Evolutionary conservation across 1,284 basidiomycete genomes (phyloP), one percentile per base, ranked within the genome.

Genomic region (Irpex sp.): DNA sequence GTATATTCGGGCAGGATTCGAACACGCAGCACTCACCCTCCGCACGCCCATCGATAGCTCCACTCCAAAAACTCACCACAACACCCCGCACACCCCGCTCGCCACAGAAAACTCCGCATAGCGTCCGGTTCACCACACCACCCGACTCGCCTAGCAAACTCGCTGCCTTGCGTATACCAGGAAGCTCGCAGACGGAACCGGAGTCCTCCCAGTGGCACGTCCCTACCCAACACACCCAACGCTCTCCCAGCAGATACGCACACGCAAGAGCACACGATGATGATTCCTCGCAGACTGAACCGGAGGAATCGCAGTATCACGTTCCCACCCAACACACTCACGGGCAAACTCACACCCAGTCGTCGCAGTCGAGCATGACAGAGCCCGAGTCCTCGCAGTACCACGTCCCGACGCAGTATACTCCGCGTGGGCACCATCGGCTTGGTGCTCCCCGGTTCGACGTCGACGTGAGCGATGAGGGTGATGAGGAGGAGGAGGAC

Each of bases 261-360:
- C 5, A 6, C 12, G n/a, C n/a, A n/a, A n/a, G n/a, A n/a, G 2
- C 4, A 23, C 23, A 23, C 23, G 23, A 23, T 23, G 23, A 23
- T 4, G 51, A 61, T n/a, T 51, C 49, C 21, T 58, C 61, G 33
- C 57, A 59, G 51, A 63, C 58, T 2, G 49, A 63, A 23, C 58
- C 58, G 0, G 61, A 61, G 36, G 51, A 45, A 4, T 52, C 57
- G 1, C 57, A 49, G 42, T 59, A 42, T 52, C 18, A 19, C 16
- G 19, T 61, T 23, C 19, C 21, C n/a, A 36, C 61, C 9, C 39
- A 36, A 7, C 18, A 28, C 39, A n/a, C n/a, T n/a, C n/a, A n/a
- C n/a, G n/a, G n/a, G n/a, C n/a, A n/a, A n/a, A n/a, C n/a, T n/a
- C n/a, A n/a, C n/a, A 23, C 23, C 4, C 23, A 23, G 23, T 23